Evolutionary conservation across 2,329 filamentous ascomycete genomes (phyloP).

Genomic region (Macrophomina phaseolina): DNA sequence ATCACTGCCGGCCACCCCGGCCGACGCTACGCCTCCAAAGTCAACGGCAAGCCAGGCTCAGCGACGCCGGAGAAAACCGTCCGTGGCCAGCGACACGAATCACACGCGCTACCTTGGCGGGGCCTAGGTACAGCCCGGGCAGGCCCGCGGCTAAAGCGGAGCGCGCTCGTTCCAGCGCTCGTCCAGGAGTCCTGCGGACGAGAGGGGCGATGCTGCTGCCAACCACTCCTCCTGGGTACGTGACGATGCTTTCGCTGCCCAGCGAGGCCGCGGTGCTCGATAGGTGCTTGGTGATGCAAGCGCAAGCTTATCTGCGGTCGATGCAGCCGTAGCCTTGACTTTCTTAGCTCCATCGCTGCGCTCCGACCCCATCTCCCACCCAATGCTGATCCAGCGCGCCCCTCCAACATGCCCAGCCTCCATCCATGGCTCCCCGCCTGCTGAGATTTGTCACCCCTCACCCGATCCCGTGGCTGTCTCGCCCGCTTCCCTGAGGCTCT

Average conservation of each 20-base stretch:
- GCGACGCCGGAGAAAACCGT: not conserved
- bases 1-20: not conserved
- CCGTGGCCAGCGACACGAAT: not conserved
- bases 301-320: constrained; percentile 12
- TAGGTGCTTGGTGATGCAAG: constrained; percentile 2
- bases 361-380: not conserved
- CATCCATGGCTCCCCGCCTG: not conserved
- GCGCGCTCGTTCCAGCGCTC: not conserved
- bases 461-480: constrained; percentile 8
- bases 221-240: not conserved
- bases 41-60: not conserved
- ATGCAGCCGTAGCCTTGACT: not conserved
- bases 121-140: not conserved
- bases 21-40: not conserved
- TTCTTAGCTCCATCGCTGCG: not conserved
- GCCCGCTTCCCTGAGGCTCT: not conserved
- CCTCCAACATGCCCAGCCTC: not conserved
- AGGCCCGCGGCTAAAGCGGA: not conserved
- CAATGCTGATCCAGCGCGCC: not conserved
- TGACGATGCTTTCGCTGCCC: constrained; percentile 3
- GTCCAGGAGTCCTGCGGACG: not conserved
- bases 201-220: not conserved
- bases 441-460: not conserved
- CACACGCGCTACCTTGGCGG: not conserved
- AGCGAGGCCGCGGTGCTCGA: not conserved